Conservation (phyloP, 345 rosid species). For the Erucastrum elatum region DNA sequence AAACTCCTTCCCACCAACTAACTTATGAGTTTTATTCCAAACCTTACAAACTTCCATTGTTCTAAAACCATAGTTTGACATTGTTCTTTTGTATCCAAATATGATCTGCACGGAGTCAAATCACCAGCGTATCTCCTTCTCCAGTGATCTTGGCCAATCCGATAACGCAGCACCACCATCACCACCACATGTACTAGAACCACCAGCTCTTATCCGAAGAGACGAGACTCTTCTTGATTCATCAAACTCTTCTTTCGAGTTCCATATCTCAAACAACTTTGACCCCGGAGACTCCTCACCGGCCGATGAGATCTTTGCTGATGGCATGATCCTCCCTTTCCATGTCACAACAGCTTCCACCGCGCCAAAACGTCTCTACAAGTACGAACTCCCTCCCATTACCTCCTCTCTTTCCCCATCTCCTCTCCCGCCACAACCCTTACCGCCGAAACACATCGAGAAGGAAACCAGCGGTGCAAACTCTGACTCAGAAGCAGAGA, state of each 20-base stretch:
- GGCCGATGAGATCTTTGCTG: slow-evolving; percentile 75
- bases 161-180: slow-evolving; percentile 35
- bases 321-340: slow-evolving; percentile 65
- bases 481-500: slow-evolving; percentile 43
- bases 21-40: not conserved
- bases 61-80: slow-evolving; percentile 5
- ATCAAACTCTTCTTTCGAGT: slow-evolving; percentile 66
- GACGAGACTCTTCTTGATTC: slow-evolving; percentile 50
- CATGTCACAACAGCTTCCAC: slow-evolving; percentile 28
- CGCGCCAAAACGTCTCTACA: slow-evolving; percentile 27
- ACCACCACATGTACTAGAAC: slow-evolving; percentile 25
- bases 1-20: not conserved
- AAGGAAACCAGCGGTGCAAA: slow-evolving; percentile 30
- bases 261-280: slow-evolving; percentile 47
- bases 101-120: slow-evolving; percentile 61
- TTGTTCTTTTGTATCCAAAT: not conserved
- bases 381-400: slow-evolving; percentile 37
- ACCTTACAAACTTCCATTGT: slow-evolving; percentile 24
- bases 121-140: slow-evolving; percentile 59
- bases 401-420: slow-evolving; percentile 47
- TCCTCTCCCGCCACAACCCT: slow-evolving; percentile 38
- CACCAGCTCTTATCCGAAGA: slow-evolving; percentile 33
- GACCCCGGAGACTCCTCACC: slow-evolving; percentile 49
- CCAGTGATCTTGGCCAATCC: slow-evolving; percentile 51
- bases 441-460: slow-evolving; percentile 28